Evolutionary conservation across 306 rosid genomes (phyloP), one percentile per base, ranked within the genome.

Genomic region (Gleditsia sinensis): DNA sequence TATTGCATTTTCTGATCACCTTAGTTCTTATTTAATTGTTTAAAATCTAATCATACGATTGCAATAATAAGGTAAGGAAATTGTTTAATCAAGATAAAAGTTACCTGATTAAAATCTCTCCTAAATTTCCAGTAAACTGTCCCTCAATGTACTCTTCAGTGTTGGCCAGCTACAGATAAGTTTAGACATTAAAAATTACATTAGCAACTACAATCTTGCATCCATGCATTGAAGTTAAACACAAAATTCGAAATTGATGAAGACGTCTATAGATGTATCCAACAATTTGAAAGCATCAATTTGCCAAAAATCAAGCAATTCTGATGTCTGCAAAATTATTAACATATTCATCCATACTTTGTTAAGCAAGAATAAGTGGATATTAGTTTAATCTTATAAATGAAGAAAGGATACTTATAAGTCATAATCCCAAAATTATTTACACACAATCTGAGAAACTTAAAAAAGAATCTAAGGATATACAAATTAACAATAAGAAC

Each of bases 51-150:
- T 28, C 36, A 45, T 30, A 42, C 23, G 49, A 6, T 16, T 42
- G 16, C 60, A 72, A 72, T 11, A 72, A n/a, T n/a, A n/a, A n/a
- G n/a, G n/a, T 19, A 19, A 21, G 19, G 51, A 60, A 42, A 43
- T 25, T 36, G 30, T 65, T 20, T 36, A 46, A 71, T 56, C 42
- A 0, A 37, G 20, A 56, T 21, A 60, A 14, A 66, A 66, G 14
- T 71, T 79, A 83, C 87, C 87, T 75, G 72, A 83, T 83, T 53
- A 83, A 83, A 75, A 83, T 83, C 58, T 83, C 87, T 71, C 87
- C 87, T 16, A 83, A 60, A 53, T 83, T 79, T 76, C 87, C 87
- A 42, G 87, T 83, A 20, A 75, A 79, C 9, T 79, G 78, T 16
- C 87, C 87, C 53, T 83, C 87, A 59, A 83, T 83, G 69, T 79